phyloP scores from a whole-genome alignment of 2,329 filamentous ascomycete genomes.

The Eurotiales sp. region DNA sequence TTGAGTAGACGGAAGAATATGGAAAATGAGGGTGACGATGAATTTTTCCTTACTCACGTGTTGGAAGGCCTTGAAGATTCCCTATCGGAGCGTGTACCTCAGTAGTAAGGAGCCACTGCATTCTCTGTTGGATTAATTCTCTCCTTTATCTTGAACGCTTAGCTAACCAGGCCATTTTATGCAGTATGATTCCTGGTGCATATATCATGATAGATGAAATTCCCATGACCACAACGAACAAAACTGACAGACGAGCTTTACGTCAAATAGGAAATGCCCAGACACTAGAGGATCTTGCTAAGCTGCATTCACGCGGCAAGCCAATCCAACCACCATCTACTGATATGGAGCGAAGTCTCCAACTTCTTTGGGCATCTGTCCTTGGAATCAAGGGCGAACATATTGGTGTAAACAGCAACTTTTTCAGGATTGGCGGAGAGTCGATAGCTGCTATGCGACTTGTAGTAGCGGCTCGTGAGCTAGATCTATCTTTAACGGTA shows the following conservation, averaged over 20 bases:
- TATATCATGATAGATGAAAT: slow-evolving; percentile 2
- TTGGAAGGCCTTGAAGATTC: background rate
- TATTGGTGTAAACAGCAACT: slow-evolving; percentile 23
- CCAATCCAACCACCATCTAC: slow-evolving; percentile 3
- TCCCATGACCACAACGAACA: slow-evolving; percentile 9
- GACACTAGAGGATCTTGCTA: background rate
- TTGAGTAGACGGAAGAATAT: background rate
- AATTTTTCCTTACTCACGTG: slow-evolving; percentile 10
- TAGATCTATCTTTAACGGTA: slow-evolving; percentile 3
- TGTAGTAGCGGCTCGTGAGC: slow-evolving; percentile 7
- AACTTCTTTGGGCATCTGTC: slow-evolving; percentile 20
- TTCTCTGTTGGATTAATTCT: too few species aligned
- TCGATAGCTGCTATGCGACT: slow-evolving; percentile 22
- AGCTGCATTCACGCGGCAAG: background rate
- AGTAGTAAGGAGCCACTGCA: too few species aligned
- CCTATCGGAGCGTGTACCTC: background rate
- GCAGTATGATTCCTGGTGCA: slow-evolving; percentile 9
- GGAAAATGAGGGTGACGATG: too few species aligned
- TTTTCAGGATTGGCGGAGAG: slow-evolving; percentile 28
- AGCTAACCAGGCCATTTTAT: background rate
- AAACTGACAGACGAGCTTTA: slow-evolving; percentile 6
- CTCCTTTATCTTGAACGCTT: too few species aligned
- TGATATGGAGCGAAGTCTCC: slow-evolving; percentile 14
- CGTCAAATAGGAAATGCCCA: background rate
- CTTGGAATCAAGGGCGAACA: slow-evolving; percentile 18